Evolutionary conservation across 768 basidiomycete species (phyloP).

Genomic region (Aureoboletus auriporus): DNA sequence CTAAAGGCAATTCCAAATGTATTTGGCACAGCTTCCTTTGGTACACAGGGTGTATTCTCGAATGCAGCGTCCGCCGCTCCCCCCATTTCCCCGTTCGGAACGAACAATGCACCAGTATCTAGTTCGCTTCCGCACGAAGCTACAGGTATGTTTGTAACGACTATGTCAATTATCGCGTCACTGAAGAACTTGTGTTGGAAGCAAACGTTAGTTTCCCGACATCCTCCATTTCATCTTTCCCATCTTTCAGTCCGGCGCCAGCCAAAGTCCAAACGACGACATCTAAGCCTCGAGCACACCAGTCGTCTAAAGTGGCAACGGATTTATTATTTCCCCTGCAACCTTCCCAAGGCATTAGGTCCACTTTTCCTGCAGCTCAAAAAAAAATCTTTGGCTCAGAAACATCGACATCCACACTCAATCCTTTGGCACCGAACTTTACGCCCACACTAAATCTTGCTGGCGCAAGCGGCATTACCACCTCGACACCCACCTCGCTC

Average conservation of each 20-base stretch:
- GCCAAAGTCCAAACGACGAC: neutral
- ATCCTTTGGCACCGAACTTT: constrained; percentile 19
- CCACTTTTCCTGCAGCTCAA: neutral
- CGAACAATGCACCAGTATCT: neutral
- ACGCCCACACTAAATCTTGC: constrained; percentile 1
- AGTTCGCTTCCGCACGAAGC: neutral
- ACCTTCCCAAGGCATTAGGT: neutral
- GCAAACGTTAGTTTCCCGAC: neutral
- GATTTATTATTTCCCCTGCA: neutral
- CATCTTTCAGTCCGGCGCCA: neutral
- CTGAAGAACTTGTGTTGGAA: neutral
- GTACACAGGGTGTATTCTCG: constrained; percentile 4
- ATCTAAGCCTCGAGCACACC: neutral
- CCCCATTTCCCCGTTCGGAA: neutral
- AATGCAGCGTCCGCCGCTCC: neutral
- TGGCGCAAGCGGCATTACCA: neutral
- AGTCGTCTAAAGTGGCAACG: neutral
- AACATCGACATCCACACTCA: constrained; percentile 8
- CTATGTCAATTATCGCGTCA: neutral
- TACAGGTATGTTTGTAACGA: constrained; percentile 12
- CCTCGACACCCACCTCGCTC: neutral
- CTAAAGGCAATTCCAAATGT: constrained; percentile 31
- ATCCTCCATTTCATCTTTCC: neutral
- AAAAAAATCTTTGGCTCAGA: constrained; percentile 4
- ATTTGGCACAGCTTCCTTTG: constrained; percentile 29